Percentiles rank a stretch among this genome's conserved stretches.
Evolutionary conservation across 495 filamentous ascomycete species (phyloP).

Genomic region (Trichoderma asperelloides): DNA sequence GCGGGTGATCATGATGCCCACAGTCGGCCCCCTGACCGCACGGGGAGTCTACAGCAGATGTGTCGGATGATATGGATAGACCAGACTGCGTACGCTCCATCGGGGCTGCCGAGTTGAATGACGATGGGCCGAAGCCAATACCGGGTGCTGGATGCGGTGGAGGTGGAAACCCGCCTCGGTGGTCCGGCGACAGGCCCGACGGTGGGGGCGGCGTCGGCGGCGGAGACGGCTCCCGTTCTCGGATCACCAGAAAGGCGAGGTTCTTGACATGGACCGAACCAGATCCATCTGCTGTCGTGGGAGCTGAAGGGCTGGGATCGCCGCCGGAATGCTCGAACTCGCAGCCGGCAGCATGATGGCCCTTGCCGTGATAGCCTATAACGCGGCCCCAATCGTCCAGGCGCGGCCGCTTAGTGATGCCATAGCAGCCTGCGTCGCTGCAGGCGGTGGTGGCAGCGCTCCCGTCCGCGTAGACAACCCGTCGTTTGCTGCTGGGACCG

Average conservation of each 20-base stretch:
- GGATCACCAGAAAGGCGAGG: constrained; percentile 12
- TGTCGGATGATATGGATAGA: constrained; percentile 23
- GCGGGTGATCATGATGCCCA: constrained; percentile 11
- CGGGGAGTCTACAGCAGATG: constrained; percentile 11
- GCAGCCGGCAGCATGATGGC: constrained; percentile 4
- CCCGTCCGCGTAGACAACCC: not conserved
- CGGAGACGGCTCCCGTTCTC: constrained; percentile 1
- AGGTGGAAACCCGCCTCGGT: not conserved
- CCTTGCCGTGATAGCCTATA: constrained; percentile 1
- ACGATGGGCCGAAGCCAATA: not conserved
- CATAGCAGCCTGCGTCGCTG: constrained; percentile 3
- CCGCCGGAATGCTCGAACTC: not conserved
- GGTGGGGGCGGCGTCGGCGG: constrained; percentile 5
- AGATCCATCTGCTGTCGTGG: not conserved
- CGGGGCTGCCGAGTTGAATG: not conserved
- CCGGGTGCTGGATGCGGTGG: not conserved
- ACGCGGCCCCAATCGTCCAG: constrained; percentile 3
- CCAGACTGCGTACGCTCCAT: constrained; percentile 27
- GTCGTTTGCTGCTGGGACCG: not conserved
- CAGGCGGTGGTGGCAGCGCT: not conserved
- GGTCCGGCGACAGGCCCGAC: not conserved
- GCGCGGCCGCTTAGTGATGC: not conserved
- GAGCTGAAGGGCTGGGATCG: not conserved
- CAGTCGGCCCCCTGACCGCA: not conserved
- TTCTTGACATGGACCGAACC: constrained; percentile 6